phyloP scores from a whole-genome alignment of 2,329 filamentous ascomycete species.

The Rosellinia necatrix region DNA sequence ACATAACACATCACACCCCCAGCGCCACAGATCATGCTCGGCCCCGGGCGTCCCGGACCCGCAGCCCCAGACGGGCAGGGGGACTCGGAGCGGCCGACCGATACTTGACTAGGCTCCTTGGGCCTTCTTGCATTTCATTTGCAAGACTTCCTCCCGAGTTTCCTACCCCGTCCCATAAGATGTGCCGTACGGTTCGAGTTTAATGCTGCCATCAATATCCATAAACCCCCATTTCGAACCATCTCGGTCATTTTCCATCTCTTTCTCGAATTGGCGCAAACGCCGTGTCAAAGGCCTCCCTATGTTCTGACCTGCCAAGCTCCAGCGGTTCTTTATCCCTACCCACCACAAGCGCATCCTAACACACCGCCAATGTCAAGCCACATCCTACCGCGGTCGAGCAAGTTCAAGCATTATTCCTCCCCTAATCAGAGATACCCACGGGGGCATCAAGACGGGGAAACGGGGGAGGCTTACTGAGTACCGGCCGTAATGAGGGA shows the following conservation, averaged over 20 bases:
- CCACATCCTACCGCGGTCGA: no score
- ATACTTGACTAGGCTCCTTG: no score
- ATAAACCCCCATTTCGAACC: slow-evolving; percentile 40
- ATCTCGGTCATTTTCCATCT: slow-evolving; percentile 41
- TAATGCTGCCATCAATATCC: slow-evolving; percentile 38
- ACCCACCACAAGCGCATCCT: slow-evolving; percentile 42
- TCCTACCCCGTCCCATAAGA: slow-evolving; percentile 25
- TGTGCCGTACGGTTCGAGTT: slow-evolving; percentile 42
- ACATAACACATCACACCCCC: no score
- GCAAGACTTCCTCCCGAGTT: not conserved
- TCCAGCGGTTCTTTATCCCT: slow-evolving; percentile 41
- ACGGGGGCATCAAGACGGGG: no score
- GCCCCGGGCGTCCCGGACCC: no score
- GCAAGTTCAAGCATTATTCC: no score
- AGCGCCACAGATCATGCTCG: no score
- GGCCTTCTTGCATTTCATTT: no score
- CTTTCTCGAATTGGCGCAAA: slow-evolving; percentile 38
- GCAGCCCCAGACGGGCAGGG: no score
- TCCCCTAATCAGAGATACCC: no score
- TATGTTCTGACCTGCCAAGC: slow-evolving; percentile 40
- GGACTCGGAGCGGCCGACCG: no score
- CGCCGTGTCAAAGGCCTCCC: slow-evolving; percentile 38
- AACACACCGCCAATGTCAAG: no score
- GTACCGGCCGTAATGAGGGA: slow-evolving; percentile 39
- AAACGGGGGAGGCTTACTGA: slow-evolving; percentile 35